phyloP scores from a whole-genome alignment of 2,329 filamentous ascomycete genomes.

The Curvularia verruculosa region DNA sequence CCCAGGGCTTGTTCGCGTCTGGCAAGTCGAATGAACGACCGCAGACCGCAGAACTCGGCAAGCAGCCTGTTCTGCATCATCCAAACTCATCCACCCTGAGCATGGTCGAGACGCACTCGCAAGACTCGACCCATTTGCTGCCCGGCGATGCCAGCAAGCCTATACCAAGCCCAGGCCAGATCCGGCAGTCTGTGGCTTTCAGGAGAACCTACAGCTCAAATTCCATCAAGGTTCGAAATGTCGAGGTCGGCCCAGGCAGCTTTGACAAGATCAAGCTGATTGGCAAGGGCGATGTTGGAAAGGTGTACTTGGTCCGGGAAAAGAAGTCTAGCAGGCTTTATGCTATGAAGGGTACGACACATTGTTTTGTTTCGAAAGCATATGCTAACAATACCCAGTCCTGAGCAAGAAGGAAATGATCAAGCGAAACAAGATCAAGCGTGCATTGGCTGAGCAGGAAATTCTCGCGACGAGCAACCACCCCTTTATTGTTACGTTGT shows the following conservation, averaged over 20 bases:
- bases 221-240: slow-evolving; percentile 97
- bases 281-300: slow-evolving; percentile 97
- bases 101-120: slow-evolving; percentile 57
- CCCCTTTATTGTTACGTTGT: slow-evolving; percentile 97
- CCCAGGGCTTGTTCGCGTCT: slow-evolving; percentile 81
- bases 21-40: slow-evolving; percentile 64
- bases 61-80: slow-evolving; percentile 73
- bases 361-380: neutral
- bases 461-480: slow-evolving; percentile 98
- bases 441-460: slow-evolving; percentile 94
- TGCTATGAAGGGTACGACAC: slow-evolving; percentile 88
- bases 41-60: slow-evolving; percentile 83
- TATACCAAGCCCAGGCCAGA: slow-evolving; percentile 69
- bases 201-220: slow-evolving; percentile 97
- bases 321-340: slow-evolving; percentile 97
- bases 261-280: slow-evolving; percentile 99
- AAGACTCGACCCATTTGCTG: slow-evolving; percentile 36
- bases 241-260: slow-evolving; percentile 91
- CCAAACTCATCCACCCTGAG: slow-evolving; percentile 60
- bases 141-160: slow-evolving; percentile 54
- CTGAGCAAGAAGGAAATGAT: slow-evolving; percentile 99
- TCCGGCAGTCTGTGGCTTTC: slow-evolving; percentile 74
- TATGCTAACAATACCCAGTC: slow-evolving; percentile 62
- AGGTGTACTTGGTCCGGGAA: slow-evolving; percentile 95
- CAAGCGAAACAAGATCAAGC: slow-evolving; percentile 99